Conservation (phyloP, 2,329 filamentous ascomycete species). For the Fusarium brevicatenulatum region DNA sequence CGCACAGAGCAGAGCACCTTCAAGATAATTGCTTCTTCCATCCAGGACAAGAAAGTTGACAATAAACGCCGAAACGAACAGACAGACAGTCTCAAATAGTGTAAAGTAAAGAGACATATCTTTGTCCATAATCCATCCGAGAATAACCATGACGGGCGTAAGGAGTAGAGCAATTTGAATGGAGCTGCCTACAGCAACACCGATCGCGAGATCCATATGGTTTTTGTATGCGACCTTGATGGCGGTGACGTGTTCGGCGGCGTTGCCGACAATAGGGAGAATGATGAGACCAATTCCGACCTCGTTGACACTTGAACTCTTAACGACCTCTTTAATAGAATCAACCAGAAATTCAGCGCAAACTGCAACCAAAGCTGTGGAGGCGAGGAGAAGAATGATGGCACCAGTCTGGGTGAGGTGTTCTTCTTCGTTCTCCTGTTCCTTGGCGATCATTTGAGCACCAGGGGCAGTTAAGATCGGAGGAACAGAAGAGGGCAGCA, state of each 20-base stretch:
- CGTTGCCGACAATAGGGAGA: slow-evolving; percentile 77
- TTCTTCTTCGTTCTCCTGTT: slow-evolving; percentile 53
- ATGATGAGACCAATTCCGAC: slow-evolving; percentile 78
- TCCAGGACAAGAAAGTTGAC: slow-evolving; percentile 90
- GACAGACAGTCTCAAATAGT: slow-evolving; percentile 86
- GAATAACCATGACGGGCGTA: slow-evolving; percentile 74
- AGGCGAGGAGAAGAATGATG: slow-evolving; percentile 69
- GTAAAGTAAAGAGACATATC: slow-evolving; percentile 88
- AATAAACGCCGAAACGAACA: slow-evolving; percentile 86
- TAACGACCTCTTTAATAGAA: slow-evolving; percentile 72
- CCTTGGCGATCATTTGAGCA: slow-evolving; percentile 38
- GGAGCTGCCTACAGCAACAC: slow-evolving; percentile 75
- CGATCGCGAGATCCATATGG: slow-evolving; percentile 80
- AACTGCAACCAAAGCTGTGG: slow-evolving; percentile 72
- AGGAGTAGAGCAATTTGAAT: slow-evolving; percentile 80
- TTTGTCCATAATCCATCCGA: slow-evolving; percentile 75
- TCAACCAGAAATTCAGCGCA: slow-evolving; percentile 78
- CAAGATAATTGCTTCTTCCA: slow-evolving; percentile 86
- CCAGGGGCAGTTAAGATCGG: slow-evolving; percentile 48
- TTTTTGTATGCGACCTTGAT: slow-evolving; percentile 77
- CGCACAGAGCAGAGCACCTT: slow-evolving; percentile 75
- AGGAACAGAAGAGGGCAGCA: slow-evolving; percentile 60
- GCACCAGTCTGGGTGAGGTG: slow-evolving; percentile 66
- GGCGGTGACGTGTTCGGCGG: slow-evolving; percentile 77
- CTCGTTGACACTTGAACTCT: slow-evolving; percentile 66